Percentiles rank a stretch among this genome's conserved stretches.
These are phyloP conservation scores for Paraconiothyrium brasiliense DNA, from an alignment of 2,329 filamentous ascomycete genomes.

Conservation along the genomic window DNA sequence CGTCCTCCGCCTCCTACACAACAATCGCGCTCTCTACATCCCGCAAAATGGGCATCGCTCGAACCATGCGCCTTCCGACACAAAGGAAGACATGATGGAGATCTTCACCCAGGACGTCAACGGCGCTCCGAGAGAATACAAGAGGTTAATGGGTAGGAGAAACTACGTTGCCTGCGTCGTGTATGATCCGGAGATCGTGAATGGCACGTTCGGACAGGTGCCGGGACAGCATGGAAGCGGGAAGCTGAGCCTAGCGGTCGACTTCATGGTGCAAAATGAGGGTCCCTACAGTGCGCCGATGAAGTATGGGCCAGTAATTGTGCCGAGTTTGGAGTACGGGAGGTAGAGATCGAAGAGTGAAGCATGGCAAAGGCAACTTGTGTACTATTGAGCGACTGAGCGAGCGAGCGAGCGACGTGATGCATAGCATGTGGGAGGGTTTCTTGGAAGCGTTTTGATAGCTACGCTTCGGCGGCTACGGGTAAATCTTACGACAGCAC, in stretches of 20 bases:
- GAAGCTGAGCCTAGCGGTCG: constrained; percentile 83
- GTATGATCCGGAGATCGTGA: constrained; percentile 85
- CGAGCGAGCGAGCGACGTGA: constrained; percentile 12
- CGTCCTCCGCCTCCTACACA: constrained; percentile 93
- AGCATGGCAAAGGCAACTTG: not conserved
- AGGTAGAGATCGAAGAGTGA: constrained; percentile 37
- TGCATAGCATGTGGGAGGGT: constrained; percentile 7
- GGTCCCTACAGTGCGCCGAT: constrained; percentile 81
- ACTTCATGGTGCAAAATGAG: constrained; percentile 97
- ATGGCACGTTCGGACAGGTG: constrained; percentile 54
- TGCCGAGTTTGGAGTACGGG: constrained; percentile 72
- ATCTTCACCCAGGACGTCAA: constrained; percentile 95
- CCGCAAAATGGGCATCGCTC: constrained; percentile 83
- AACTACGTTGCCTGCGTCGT: constrained; percentile 96
- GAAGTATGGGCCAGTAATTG: constrained; percentile 96
- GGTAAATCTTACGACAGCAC: not conserved
- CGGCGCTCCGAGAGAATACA: constrained; percentile 82
- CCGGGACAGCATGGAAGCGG: constrained; percentile 53
- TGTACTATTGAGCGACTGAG: constrained; percentile 13
- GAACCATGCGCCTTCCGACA: constrained; percentile 79
- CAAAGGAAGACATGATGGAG: constrained; percentile 99
- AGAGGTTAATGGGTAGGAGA: constrained; percentile 89
- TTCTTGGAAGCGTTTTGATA: constrained; percentile 8
- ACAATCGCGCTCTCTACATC: constrained; percentile 90
- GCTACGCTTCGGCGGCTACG: not conserved